phyloP scores from a whole-genome alignment of 1,284 basidiomycete species.

The Trichosporon asahii region DNA sequence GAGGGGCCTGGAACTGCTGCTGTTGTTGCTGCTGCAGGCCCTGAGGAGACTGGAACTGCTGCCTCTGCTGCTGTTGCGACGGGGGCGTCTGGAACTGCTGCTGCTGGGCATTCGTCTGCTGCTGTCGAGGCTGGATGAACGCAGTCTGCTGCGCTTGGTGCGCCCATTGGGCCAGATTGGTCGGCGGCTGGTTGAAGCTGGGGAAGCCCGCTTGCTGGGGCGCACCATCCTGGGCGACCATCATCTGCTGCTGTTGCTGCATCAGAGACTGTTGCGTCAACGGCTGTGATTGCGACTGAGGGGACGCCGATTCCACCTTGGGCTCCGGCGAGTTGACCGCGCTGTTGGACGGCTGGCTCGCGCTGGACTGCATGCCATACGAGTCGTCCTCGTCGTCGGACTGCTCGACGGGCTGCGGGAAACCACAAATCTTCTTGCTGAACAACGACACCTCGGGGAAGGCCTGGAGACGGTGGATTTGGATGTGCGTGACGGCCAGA shows the following conservation, averaged over 20 bases:
- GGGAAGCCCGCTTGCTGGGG: background rate
- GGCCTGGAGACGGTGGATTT: constrained; percentile 49
- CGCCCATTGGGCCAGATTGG: constrained; percentile 7
- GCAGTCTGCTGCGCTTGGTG: constrained; percentile 7
- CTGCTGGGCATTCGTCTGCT: background rate
- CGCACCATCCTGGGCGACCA: background rate
- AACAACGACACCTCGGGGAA: constrained; percentile 52
- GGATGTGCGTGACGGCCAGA: constrained; percentile 49
- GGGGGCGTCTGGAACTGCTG: background rate
- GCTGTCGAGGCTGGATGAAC: constrained; percentile 1
- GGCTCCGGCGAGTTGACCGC: background rate
- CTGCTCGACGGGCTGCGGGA: constrained; percentile 34
- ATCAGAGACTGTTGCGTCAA: background rate
- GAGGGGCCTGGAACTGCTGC: constrained; percentile 3
- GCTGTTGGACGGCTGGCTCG: constrained; percentile 1
- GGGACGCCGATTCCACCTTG: background rate
- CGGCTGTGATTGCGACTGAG: background rate
- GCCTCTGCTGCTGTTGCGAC: constrained; percentile 7
- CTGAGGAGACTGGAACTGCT: background rate
- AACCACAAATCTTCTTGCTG: constrained; percentile 48
- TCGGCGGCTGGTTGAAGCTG: background rate
- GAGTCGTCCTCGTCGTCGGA: constrained; percentile 15
- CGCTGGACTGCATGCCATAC: background rate
- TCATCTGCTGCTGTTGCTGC: constrained; percentile 5
- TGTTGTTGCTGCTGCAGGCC: constrained; percentile 3